Evolutionary conservation across 257 asterid species (phyloP).

Genomic region (Marsdenia floribunda): DNA sequence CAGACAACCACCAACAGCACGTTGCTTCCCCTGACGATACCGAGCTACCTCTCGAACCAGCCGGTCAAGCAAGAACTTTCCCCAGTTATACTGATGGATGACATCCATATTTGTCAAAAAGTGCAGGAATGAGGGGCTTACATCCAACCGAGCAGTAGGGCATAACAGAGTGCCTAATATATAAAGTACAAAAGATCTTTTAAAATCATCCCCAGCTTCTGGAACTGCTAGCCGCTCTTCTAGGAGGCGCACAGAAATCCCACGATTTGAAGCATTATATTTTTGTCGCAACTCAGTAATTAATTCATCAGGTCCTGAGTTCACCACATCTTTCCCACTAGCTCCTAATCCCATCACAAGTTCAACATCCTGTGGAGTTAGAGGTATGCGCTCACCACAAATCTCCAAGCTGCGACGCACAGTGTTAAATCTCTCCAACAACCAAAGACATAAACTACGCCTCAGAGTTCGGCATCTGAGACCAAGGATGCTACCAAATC

Average conservation of each 20-base stretch:
- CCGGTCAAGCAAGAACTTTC: slow-evolving; percentile 92
- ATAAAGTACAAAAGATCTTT: slow-evolving; percentile 92
- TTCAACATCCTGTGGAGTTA: slow-evolving; percentile 89
- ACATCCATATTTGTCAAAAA: slow-evolving; percentile 79
- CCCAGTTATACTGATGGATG: slow-evolving; percentile 96
- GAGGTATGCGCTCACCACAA: slow-evolving; percentile 88
- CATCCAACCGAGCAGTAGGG: slow-evolving; percentile 96
- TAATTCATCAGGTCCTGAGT: slow-evolving; percentile 89
- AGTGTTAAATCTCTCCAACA: slow-evolving; percentile 81
- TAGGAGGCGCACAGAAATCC: slow-evolving; percentile 80
- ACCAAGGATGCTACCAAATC: slow-evolving; percentile 91
- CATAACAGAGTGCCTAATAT: slow-evolving; percentile 89
- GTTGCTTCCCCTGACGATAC: slow-evolving; percentile 97
- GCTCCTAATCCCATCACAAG: slow-evolving; percentile 94
- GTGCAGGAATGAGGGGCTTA: slow-evolving; percentile 97
- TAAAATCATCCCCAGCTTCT: slow-evolving; percentile 94
- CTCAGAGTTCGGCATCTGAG: slow-evolving; percentile 91
- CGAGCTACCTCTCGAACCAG: slow-evolving; percentile 94
- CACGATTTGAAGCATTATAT: slow-evolving; percentile 90
- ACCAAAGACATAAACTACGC: slow-evolving; percentile 93
- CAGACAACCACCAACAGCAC: slow-evolving; percentile 98
- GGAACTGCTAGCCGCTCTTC: slow-evolving; percentile 88
- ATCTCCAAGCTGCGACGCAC: slow-evolving; percentile 86
- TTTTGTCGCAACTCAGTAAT: slow-evolving; percentile 75
- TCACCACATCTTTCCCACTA: slow-evolving; percentile 90